These are phyloP conservation scores for Mortierella sp. DNA, from an alignment of 371 early-diverging fungal species.

Conservation along the genomic window DNA sequence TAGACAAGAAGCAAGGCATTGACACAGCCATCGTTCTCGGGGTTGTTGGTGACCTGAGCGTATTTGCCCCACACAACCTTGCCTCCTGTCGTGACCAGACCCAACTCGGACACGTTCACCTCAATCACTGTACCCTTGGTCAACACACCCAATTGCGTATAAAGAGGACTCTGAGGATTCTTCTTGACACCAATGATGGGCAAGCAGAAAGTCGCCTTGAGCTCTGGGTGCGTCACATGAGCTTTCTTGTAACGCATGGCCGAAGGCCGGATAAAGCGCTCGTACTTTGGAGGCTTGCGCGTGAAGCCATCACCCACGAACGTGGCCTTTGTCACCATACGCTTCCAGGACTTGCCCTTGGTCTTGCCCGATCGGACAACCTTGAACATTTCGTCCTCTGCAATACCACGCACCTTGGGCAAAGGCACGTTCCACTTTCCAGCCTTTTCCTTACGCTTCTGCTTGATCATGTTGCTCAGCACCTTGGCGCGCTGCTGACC, in stretches of 20 bases:
- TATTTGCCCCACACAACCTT: constrained; percentile 99
- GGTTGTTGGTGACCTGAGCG: constrained; percentile 95
- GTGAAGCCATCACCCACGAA: constrained; percentile 99
- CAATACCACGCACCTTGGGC: constrained; percentile 98
- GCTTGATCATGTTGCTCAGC: constrained; percentile 99
- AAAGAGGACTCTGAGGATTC: constrained; percentile 98
- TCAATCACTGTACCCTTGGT: constrained; percentile 99
- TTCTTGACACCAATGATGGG: constrained; percentile 99
- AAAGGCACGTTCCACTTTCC: constrained; percentile 99
- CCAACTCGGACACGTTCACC: constrained; percentile 98
- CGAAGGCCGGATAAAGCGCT: constrained; percentile 99
- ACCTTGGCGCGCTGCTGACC: constrained; percentile 97
- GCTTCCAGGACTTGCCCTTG: constrained; percentile 94
- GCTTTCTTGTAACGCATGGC: constrained; percentile 99
- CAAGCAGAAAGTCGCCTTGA: constrained; percentile 98
- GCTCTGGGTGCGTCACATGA: constrained; percentile 99
- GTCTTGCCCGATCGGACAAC: constrained; percentile 98
- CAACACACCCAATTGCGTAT: constrained; percentile 98
- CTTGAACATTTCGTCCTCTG: constrained; percentile 99
- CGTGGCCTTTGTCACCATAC: constrained; percentile 99
- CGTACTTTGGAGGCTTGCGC: constrained; percentile 99
- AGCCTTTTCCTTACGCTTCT: constrained; percentile 99
- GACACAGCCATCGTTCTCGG: constrained; percentile 97
- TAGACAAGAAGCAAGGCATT: constrained; percentile 95
- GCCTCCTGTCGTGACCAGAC: constrained; percentile 98